These are phyloP conservation scores for Metarhizium robertsii DNA, from an alignment of 2,329 filamentous ascomycete genomes.

Conservation along the genomic window DNA sequence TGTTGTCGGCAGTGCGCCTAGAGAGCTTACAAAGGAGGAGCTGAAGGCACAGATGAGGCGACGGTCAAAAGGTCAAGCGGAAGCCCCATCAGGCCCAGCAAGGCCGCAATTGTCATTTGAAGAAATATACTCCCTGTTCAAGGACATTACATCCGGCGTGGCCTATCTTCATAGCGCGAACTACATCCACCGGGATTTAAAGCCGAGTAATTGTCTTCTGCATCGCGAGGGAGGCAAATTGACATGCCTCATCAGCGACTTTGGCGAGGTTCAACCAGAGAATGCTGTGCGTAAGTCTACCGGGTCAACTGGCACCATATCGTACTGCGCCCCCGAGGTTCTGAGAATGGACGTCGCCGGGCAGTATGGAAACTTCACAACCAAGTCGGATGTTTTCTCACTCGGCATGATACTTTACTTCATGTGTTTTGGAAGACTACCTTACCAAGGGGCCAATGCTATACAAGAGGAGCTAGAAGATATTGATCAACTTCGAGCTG, in stretches of 20 bases:
- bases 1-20: constrained; percentile 59
- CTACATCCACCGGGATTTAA: constrained; percentile 93
- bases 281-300: constrained; percentile 78
- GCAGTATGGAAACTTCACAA: constrained; percentile 83
- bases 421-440: constrained; percentile 85
- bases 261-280: constrained; percentile 88
- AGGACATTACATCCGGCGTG: constrained; percentile 85
- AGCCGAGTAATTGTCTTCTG: constrained; percentile 89
- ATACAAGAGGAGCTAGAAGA: constrained; percentile 90
- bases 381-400: constrained; percentile 97
- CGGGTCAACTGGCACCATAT: constrained; percentile 90
- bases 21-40: constrained; percentile 66
- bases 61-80: constrained; percentile 67
- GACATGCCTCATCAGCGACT: constrained; percentile 87
- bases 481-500: constrained; percentile 70
- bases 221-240: constrained; percentile 65
- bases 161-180: constrained; percentile 83
- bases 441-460: constrained; percentile 75
- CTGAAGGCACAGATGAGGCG: constrained; percentile 82
- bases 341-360: constrained; percentile 60
- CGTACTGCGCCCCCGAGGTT: constrained; percentile 94
- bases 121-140: constrained; percentile 94
- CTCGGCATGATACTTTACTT: constrained; percentile 98
- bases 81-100: constrained; percentile 45
- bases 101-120: constrained; percentile 57